Conservation (phyloP, 192 early-diverging fungal species). For the Backusella sp. region DNA sequence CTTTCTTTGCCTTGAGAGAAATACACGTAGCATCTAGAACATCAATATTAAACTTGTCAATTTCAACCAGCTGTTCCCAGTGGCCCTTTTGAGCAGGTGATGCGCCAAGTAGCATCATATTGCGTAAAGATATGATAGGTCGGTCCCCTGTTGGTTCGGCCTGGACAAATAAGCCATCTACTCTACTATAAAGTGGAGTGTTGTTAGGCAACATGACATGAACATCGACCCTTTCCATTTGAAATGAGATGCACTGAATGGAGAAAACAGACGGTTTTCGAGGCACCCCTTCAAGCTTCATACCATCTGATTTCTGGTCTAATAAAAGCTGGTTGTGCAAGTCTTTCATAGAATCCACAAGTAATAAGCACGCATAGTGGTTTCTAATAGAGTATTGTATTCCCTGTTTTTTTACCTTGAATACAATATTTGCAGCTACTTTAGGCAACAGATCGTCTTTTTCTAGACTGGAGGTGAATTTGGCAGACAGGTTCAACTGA, state of each 20-base stretch:
- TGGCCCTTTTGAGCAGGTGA: neutral
- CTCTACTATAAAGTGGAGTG: neutral
- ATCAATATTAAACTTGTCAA: neutral
- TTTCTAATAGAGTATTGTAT: neutral
- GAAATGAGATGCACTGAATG: neutral
- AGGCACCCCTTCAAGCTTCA: too few relatives aligned
- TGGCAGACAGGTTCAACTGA: neutral
- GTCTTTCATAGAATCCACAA: neutral
- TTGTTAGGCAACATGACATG: neutral
- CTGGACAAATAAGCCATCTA: neutral
- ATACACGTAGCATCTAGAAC: neutral
- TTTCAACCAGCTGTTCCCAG: neutral
- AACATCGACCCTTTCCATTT: neutral
- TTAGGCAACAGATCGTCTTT: neutral
- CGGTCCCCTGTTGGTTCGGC: neutral
- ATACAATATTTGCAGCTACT: neutral
- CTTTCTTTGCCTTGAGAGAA: neutral
- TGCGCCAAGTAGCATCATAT: neutral
- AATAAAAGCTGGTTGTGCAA: neutral
- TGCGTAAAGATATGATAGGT: neutral
- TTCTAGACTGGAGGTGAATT: neutral
- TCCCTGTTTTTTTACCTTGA: constrained; percentile 5
- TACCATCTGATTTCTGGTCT: neutral
- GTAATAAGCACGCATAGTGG: constrained; percentile 1
- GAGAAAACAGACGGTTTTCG: too few relatives aligned